phyloP scores from a whole-genome alignment of 2,329 filamentous ascomycete genomes.

The Fusarium sp. region DNA sequence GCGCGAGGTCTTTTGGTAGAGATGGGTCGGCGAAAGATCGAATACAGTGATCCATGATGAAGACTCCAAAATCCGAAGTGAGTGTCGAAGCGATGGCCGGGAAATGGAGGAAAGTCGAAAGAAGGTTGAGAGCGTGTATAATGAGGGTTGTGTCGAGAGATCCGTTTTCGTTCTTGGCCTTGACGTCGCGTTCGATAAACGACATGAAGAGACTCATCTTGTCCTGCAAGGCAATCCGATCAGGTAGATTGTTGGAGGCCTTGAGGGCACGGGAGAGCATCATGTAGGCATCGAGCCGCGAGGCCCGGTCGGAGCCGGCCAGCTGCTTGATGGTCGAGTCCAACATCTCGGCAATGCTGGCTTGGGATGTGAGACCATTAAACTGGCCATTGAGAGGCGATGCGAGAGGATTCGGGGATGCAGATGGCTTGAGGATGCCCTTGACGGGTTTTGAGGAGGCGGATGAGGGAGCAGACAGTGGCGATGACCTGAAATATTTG shows the following conservation, averaged over 20 bases:
- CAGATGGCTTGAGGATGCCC: conserved; percentile 82
- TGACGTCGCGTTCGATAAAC: conserved; percentile 86
- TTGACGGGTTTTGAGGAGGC: conserved; percentile 62
- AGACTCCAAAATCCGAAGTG: conserved; percentile 81
- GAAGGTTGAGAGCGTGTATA: conserved; percentile 81
- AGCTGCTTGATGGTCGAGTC: conserved; percentile 87
- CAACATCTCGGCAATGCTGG: conserved; percentile 81
- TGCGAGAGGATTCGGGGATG: conserved; percentile 60
- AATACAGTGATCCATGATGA: conserved; percentile 85
- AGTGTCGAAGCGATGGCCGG: conserved; percentile 77
- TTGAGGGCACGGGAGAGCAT: conserved; percentile 81
- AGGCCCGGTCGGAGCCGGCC: conserved; percentile 76
- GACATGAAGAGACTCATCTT: conserved; percentile 84
- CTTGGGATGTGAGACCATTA: conserved; percentile 51
- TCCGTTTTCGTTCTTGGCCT: conserved; percentile 67
- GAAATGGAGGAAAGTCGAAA: conserved; percentile 81
- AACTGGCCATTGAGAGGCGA: conserved; percentile 56
- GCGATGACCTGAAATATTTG: conserved; percentile 53
- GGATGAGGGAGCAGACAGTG: conserved; percentile 55
- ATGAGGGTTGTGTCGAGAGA: conserved; percentile 75
- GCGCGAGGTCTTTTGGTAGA: conserved; percentile 80
- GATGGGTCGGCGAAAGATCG: conserved; percentile 75
- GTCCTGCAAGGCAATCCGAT: conserved; percentile 75
- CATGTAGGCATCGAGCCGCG: conserved; percentile 87
- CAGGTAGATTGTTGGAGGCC: conserved; percentile 84